These are phyloP conservation scores for Xylaria telfairii DNA, from an alignment of 495 filamentous ascomycete species.

Conservation along the genomic window DNA sequence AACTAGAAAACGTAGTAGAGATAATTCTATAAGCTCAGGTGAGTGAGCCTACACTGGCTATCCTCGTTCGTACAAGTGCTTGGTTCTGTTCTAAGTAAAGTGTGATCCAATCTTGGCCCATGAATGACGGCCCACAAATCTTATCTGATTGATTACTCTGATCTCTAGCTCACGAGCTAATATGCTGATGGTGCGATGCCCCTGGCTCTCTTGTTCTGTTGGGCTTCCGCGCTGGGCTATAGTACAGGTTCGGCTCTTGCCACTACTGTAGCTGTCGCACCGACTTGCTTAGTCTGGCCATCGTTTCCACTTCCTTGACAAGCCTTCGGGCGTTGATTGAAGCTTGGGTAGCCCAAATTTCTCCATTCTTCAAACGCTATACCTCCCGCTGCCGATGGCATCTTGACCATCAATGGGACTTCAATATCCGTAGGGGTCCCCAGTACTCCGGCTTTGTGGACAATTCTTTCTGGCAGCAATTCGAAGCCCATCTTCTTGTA, in stretches of 20 bases:
- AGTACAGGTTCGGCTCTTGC: slow-evolving; percentile 37
- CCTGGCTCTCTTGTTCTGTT: too few species aligned
- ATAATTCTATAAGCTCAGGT: too few species aligned
- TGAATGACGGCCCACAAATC: too few species aligned
- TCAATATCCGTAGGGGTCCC: slow-evolving; percentile 34
- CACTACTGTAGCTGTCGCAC: background rate
- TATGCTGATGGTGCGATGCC: too few species aligned
- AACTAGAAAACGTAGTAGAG: too few species aligned
- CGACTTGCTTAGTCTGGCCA: background rate
- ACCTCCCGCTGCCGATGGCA: slow-evolving; percentile 35
- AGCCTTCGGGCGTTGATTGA: background rate
- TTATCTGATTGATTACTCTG: too few species aligned
- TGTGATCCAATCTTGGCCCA: too few species aligned
- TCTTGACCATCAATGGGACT: slow-evolving; percentile 39
- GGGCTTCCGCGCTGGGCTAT: too few species aligned
- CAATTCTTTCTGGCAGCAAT: slow-evolving; percentile 36
- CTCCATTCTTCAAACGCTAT: slow-evolving; percentile 3
- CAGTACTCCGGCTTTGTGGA: slow-evolving; percentile 40
- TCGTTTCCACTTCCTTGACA: background rate
- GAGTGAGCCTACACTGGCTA: too few species aligned
- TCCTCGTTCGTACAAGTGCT: too few species aligned
- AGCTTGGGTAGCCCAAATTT: background rate
- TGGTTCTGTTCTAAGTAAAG: too few species aligned
- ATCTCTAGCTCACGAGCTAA: too few species aligned
- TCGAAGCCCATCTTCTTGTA: slow-evolving; percentile 42